Evolutionary conservation across 306 rosid species (phyloP), one percentile per base, ranked within the genome.

Genomic region (Quercus suber): DNA sequence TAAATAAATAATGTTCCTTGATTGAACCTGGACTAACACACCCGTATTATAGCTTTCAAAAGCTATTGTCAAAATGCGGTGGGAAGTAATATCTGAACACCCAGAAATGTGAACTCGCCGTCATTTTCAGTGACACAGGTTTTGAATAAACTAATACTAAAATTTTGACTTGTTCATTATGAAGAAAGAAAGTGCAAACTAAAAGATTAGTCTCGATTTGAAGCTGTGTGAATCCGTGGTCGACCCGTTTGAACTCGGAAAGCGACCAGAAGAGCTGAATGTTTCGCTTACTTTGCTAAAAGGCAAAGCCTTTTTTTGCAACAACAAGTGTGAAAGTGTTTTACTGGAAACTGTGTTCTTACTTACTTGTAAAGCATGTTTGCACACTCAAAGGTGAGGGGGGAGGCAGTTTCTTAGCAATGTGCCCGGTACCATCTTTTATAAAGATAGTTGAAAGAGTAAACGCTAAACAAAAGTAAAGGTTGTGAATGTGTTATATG

Each of bases 211-310:
- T 43, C 67, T 52, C n/a, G 3, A 17, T 21, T 83, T 75, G 64
- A 63, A 75, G 71, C 33, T 60, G 45, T 7, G 45, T 41, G 11
- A 41, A 41, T 41, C 80, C 76, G 41, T 79, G 78, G 83, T 70
- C 75, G 71, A 75, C 25, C 21, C 15, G 51, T 76, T 74, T 69
- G 55, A 43, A 67, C 0, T 15, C 8, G 0, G 56, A 76, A 27
- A 63, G 43, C 20, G 69, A 28, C 69, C 69, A 33, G 69, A 28
- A 63, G 37, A 13, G 37, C 69, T 28, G 35, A 17, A 28, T 27
- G 20, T 41, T 14, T 27, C 14, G 13, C 9, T 61, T 27, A 31
- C 69, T 25, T 63, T 28, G 41, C 41, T 63, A 20, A 63, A 63
- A 63, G 69, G 69, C 69, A 61, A 49, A 61, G 10, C 4, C 69